Conservation (phyloP, 306 rosid genomes). For the Vigna hirtella region DNA sequence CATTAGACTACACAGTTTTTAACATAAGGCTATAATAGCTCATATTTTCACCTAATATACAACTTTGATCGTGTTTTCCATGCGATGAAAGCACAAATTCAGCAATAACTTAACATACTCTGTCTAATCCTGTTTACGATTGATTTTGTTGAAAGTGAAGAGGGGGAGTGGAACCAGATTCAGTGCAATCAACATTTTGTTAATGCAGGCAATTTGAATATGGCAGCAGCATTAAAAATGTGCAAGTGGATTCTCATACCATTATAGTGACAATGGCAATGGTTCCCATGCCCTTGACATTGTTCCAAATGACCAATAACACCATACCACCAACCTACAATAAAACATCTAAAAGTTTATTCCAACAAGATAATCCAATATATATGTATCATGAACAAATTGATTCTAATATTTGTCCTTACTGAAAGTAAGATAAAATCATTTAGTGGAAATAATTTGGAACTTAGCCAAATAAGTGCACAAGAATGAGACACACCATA, state of each 20-base stretch:
- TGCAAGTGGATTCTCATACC: constrained; percentile 60
- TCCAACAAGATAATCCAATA: constrained; percentile 19
- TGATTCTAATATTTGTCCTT: background rate
- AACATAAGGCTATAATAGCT: background rate
- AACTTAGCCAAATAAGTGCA: constrained; percentile 4
- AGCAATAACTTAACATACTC: background rate
- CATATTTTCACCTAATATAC: background rate
- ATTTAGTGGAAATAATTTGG: background rate
- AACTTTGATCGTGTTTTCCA: background rate
- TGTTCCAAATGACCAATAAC: constrained; percentile 75
- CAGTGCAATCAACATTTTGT: too few species aligned
- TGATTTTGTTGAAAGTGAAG: background rate
- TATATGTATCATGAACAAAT: constrained; percentile 26
- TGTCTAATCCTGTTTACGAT: background rate
- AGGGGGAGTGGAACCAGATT: too few species aligned
- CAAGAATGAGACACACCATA: constrained; percentile 65
- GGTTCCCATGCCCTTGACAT: constrained; percentile 61
- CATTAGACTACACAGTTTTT: constrained; percentile 6
- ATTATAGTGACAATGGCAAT: constrained; percentile 66
- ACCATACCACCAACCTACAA: constrained; percentile 97
- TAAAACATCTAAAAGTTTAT: constrained; percentile 15
- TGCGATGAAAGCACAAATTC: constrained; percentile 10
- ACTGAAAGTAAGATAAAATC: constrained; percentile 16
- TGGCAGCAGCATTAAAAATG: constrained; percentile 20
- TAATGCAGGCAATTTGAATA: background rate